A percentile compares a stretch with the other conserved stretches of the same genome.
These are phyloP conservation scores for Claviceps pazoutovae DNA, from an alignment of 2,329 filamentous ascomycete genomes.

Conservation along the genomic window DNA sequence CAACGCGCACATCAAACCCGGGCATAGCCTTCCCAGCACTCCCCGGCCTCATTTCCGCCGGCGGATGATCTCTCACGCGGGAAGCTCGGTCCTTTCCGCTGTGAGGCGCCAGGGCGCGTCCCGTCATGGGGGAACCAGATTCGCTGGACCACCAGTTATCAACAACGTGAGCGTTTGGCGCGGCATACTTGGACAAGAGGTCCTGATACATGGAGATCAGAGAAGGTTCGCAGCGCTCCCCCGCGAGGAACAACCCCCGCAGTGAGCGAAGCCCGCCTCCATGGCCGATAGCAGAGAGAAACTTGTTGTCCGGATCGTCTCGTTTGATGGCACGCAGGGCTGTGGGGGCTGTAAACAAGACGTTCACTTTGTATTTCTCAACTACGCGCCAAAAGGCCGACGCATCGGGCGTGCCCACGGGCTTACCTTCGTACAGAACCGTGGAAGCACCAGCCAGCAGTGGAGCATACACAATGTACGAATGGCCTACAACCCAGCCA, in stretches of 20 bases:
- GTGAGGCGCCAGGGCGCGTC: conserved; percentile 40
- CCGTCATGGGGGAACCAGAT: conserved; percentile 44
- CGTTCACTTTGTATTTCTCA: conserved; percentile 72
- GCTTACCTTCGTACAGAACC: conserved; percentile 87
- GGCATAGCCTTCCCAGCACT: conserved; percentile 86
- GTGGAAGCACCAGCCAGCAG: conserved; percentile 75
- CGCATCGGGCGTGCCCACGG: conserved; percentile 75
- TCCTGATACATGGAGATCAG: conserved; percentile 72
- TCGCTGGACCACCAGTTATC: conserved; percentile 52
- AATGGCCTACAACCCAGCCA: conserved; percentile 60
- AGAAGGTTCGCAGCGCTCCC: conserved; percentile 77
- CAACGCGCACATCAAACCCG: conserved; percentile 74
- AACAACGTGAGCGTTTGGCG: conserved; percentile 40
- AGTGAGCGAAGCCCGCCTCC: conserved; percentile 59
- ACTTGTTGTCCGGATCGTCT: conserved; percentile 63
- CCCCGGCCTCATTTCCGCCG: conserved; percentile 58
- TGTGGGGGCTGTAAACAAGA: conserved; percentile 74
- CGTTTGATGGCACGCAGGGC: conserved; percentile 77
- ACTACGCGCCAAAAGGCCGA: conserved; percentile 80
- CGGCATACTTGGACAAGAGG: conserved; percentile 53
- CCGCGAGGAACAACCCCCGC: conserved; percentile 68
- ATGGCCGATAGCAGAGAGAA: conserved; percentile 48
- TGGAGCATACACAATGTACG: conserved; percentile 81
- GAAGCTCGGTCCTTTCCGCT: conserved; percentile 40
- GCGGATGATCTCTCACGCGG: conserved; percentile 21